phyloP scores from a whole-genome alignment of 176 grass and related monocot species.

The Hordeum marinum region DNA sequence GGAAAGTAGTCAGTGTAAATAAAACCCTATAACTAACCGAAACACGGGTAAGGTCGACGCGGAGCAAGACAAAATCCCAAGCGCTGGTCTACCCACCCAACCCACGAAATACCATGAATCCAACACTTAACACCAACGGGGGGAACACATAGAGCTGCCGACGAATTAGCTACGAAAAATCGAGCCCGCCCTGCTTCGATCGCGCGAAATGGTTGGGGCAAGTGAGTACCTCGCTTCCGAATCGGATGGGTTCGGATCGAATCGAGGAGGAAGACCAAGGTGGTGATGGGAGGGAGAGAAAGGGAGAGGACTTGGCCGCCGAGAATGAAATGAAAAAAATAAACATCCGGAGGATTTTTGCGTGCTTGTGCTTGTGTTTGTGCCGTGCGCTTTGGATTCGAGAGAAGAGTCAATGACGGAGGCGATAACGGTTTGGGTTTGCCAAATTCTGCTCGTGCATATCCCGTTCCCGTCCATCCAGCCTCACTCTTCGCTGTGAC shows the following conservation, averaged over 20 bases:
- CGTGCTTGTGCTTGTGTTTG: not conserved
- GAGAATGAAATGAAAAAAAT: not conserved
- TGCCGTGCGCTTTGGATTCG: not conserved
- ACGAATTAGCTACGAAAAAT: not conserved
- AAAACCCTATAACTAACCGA: not conserved
- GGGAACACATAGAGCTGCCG: not conserved
- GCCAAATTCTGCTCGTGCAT: not conserved
- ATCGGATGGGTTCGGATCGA: conserved; percentile 1
- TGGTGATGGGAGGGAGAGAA: not conserved
- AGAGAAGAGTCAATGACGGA: conserved; percentile 17
- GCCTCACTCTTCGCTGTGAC: not conserved
- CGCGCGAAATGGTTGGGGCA: not conserved
- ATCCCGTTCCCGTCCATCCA: not conserved
- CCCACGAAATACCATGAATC: not conserved
- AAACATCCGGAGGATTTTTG: not conserved
- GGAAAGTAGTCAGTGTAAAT: not conserved
- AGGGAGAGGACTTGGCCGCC: conserved; percentile 39
- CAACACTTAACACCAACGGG: not conserved
- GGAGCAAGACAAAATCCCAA: not conserved
- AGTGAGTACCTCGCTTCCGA: conserved; percentile 14
- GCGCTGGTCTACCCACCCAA: not conserved
- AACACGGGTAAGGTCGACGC: not conserved
- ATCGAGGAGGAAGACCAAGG: not conserved
- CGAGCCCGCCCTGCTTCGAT: not conserved
- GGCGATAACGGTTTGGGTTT: not conserved